Conservation (phyloP, 768 basidiomycete genomes). For the Mycena belliarum region DNA sequence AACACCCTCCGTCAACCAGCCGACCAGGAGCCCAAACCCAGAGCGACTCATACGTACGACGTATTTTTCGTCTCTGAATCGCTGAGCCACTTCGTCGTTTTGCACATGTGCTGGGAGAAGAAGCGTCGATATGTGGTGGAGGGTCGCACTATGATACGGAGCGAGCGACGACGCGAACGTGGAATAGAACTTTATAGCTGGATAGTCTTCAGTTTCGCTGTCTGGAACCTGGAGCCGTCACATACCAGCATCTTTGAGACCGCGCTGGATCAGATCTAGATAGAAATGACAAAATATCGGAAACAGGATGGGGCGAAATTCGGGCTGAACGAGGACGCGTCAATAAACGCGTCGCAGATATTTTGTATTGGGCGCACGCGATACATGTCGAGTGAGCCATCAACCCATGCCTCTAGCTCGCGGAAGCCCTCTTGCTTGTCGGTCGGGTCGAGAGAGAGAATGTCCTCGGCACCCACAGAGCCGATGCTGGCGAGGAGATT, state of each 20-base stretch:
- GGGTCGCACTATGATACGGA: constrained; percentile 61
- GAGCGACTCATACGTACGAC: constrained; percentile 86
- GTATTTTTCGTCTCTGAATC: constrained; percentile 91
- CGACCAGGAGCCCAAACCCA: constrained; percentile 87
- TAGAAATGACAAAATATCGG: constrained; percentile 98
- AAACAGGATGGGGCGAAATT: constrained; percentile 90
- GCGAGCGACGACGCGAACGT: constrained; percentile 70
- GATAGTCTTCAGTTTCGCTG: constrained; percentile 10
- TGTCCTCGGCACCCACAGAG: constrained; percentile 79
- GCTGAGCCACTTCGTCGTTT: constrained; percentile 77
- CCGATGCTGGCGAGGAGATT: constrained; percentile 76
- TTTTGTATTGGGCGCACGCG: constrained; percentile 48
- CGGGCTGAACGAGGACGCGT: constrained; percentile 57
- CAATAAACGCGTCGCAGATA: constrained; percentile 3
- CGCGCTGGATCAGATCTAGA: constrained; percentile 88
- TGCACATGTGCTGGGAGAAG: constrained; percentile 83
- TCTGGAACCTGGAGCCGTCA: constrained; percentile 9
- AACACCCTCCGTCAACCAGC: constrained; percentile 94
- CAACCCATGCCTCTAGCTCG: constrained; percentile 86
- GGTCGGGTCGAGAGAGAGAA: constrained; percentile 77
- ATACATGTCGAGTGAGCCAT: constrained; percentile 91
- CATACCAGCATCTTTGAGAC: constrained; percentile 88
- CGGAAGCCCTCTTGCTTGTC: constrained; percentile 86
- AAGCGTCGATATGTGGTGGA: constrained; percentile 80
- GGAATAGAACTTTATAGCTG: constrained; percentile 76